phyloP scores from a whole-genome alignment of 2,329 filamentous ascomycete species.

The Sclerotinia borealis region DNA sequence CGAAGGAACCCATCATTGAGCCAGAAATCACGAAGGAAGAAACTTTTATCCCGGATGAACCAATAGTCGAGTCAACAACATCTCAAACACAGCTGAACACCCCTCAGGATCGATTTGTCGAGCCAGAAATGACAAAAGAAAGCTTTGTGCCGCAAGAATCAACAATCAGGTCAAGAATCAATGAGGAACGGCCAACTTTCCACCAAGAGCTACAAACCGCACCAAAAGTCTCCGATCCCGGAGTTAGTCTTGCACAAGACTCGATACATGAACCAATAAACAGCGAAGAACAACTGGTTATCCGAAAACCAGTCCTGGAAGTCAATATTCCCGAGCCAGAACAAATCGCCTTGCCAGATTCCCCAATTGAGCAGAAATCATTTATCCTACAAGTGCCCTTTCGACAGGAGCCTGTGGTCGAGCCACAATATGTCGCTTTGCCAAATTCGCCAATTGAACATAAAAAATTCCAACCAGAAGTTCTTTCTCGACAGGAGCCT shows the following conservation, averaged over 20 bases:
- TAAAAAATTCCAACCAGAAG: too few relatives aligned
- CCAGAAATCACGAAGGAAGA: not conserved
- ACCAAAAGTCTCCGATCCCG: not conserved
- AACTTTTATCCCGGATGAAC: not conserved
- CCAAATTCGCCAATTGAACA: too few relatives aligned
- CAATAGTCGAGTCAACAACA: too few relatives aligned
- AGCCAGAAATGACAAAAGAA: not conserved
- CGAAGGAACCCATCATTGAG: not conserved
- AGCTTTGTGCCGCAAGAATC: constrained; percentile 1
- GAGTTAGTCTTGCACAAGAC: not conserved
- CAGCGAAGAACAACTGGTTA: not conserved
- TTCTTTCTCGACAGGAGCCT: too few relatives aligned
- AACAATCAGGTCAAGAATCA: not conserved
- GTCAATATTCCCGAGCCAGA: not conserved
- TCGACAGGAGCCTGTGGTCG: not conserved
- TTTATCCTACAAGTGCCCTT: not conserved
- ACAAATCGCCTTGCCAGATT: constrained; percentile 3
- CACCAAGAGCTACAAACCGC: not conserved
- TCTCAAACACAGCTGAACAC: too few relatives aligned
- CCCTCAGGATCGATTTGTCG: too few relatives aligned
- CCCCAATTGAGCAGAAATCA: not conserved
- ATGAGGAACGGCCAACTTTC: not conserved
- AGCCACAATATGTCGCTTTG: too few relatives aligned
- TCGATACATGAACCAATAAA: not conserved
- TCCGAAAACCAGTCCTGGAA: not conserved